Base-by-base conservation (phyloP, 257 asterid genomes). In the Misopates orontium region DNA sequence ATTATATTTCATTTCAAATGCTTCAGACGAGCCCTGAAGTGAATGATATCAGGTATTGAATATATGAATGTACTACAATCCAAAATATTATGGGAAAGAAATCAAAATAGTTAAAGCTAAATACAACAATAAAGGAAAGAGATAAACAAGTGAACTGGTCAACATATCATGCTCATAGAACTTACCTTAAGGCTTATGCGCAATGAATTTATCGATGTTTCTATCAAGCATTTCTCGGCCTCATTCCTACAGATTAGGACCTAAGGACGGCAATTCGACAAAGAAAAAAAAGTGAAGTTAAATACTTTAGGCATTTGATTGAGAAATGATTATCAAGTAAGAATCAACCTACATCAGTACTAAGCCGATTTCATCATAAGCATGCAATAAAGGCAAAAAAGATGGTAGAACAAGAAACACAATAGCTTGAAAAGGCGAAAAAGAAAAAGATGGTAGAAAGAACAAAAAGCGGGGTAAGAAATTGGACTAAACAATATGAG, bases 161-260 rank as follows among this genome's bases (percentile, higher is more conserved):
- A 56, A 73, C 41, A 24, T 32, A 8, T 32, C 68, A 64, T 59
- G 61, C 73, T 56, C 52, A 58, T 47, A 24, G 65, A 57, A 60
- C 78, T 65, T 81, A 94, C 99, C 96, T 94, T 94, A 36, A 94
- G 95, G 84, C 99, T 94, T 73, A 94, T 86, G 25, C 97, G 90
- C 74, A 94, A 72, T 45, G 99, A 94, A 77, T 94, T 94, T 71
- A 94, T 90, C 69, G 99, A 94, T 57, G 99, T 88, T 73, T 94
- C 99, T 71, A 94, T 90, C 96, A 94, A 90, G 80, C 97, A 94
- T 78, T 83, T 88, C 78, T 94, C 99, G 66, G 97, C 87, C 74
- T 90, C 99, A 77, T 88, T 94, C 79, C 97, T 77, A 66, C 99
- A 94, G 57, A 94, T 94, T 66, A 85, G 55, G 71, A 94, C 93